Conservation (phyloP, 768 basidiomycete genomes). For the Boletus reticuloceps region DNA sequence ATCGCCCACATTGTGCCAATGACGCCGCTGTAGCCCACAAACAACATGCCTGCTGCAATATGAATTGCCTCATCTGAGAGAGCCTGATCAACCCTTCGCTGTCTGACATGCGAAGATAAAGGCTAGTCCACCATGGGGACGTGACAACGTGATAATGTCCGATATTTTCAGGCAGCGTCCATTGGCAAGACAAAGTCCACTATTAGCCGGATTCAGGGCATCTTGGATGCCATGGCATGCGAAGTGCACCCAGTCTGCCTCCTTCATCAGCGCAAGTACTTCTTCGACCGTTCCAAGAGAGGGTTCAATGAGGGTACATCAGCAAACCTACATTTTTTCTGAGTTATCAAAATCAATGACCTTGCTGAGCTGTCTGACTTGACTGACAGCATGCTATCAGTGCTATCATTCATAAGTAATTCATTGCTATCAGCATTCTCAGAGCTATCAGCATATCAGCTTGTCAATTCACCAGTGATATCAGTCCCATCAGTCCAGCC, state of each 20-base stretch:
- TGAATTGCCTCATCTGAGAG: not conserved
- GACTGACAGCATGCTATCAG: too few species aligned
- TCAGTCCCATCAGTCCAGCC: too few species aligned
- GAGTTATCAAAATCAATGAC: too few species aligned
- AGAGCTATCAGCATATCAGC: too few species aligned
- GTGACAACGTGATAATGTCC: not conserved
- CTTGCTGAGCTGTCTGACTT: too few species aligned
- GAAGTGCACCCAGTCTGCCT: not conserved
- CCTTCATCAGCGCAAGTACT: constrained; percentile 1
- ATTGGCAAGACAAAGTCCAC: not conserved
- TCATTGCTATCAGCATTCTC: too few species aligned
- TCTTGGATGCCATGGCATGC: not conserved
- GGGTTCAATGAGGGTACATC: not conserved
- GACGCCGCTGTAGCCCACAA: constrained; percentile 24
- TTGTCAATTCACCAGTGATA: too few species aligned
- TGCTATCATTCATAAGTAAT: too few species aligned
- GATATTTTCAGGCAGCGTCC: not conserved
- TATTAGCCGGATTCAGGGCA: not conserved
- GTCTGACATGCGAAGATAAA: constrained; percentile 1
- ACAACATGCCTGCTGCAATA: constrained; percentile 27
- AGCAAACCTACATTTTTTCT: too few species aligned
- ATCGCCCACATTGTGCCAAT: not conserved
- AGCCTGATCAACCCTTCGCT: not conserved
- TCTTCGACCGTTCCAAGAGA: constrained; percentile 13
- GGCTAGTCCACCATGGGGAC: not conserved